Evolutionary conservation across 371 early-diverging fungal species (phyloP).

Genomic region (Zopfochytrium polystomum): DNA sequence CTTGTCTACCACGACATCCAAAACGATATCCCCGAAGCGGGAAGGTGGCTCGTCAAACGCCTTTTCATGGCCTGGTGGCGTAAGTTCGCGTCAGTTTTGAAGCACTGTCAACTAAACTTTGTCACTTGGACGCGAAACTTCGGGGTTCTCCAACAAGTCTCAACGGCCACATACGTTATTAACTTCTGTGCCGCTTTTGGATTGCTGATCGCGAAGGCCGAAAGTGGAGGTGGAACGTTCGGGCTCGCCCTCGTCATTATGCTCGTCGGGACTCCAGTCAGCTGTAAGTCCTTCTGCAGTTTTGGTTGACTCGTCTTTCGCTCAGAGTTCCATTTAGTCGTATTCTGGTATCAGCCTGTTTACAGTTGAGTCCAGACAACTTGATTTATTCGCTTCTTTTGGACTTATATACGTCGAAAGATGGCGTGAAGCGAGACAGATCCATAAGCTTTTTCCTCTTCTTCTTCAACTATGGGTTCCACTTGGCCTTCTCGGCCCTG

Average conservation of each 20-base stretch:
- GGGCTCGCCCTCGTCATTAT: slow-evolving; percentile 35
- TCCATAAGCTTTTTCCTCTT: slow-evolving; percentile 39
- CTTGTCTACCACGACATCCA: slow-evolving; percentile 39
- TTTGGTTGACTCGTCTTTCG: too few relatives aligned
- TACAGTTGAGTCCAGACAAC: slow-evolving; percentile 22
- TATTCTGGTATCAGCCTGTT: slow-evolving; percentile 40
- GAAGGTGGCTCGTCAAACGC: slow-evolving; percentile 37
- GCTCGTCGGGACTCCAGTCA: slow-evolving; percentile 33
- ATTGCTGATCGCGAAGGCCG: slow-evolving; percentile 19
- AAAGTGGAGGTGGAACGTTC: slow-evolving; percentile 26
- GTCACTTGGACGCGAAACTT: background rate
- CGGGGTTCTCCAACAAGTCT: background rate
- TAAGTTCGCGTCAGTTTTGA: slow-evolving; percentile 16
- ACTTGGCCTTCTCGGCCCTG: slow-evolving; percentile 27
- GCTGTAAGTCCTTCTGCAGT: too few relatives aligned
- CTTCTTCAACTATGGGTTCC: slow-evolving; percentile 36
- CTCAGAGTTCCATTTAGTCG: too few relatives aligned
- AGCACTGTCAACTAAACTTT: background rate
- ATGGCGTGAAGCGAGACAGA: slow-evolving; percentile 33
- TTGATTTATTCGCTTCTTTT: background rate
- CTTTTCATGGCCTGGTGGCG: slow-evolving; percentile 28
- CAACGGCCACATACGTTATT: slow-evolving; percentile 19
- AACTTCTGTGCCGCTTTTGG: slow-evolving; percentile 32
- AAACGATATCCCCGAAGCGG: slow-evolving; percentile 35
- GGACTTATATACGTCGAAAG: background rate